Percentiles rank a stretch among this genome's conserved stretches.
These are phyloP conservation scores for Coemansia umbellata DNA, from an alignment of 192 early-diverging fungal species.

Conservation along the genomic window DNA sequence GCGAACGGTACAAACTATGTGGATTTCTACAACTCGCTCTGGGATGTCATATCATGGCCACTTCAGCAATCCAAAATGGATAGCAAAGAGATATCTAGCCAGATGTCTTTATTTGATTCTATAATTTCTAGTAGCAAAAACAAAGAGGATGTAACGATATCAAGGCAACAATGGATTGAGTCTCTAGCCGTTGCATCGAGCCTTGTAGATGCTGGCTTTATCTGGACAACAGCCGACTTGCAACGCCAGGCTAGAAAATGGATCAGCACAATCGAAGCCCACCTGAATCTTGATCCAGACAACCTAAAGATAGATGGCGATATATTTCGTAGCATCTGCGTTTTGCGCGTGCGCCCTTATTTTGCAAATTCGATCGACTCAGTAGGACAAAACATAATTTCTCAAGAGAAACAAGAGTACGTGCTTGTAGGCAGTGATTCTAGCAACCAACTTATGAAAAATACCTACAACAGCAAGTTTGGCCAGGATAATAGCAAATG, in stretches of 20 bases:
- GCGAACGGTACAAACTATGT: constrained; percentile 3
- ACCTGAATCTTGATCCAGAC: neutral
- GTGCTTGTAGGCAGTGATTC: neutral
- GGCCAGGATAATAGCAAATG: constrained; percentile 19
- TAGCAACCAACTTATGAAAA: neutral
- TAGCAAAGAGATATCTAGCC: neutral
- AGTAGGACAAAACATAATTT: neutral
- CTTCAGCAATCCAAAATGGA: neutral
- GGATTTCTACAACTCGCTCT: constrained; percentile 18
- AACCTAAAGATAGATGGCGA: neutral
- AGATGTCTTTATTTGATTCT: neutral
- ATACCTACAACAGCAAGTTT: neutral
- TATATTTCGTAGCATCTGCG: constrained; percentile 11
- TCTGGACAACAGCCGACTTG: constrained; percentile 6
- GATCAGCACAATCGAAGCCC: constrained; percentile 4
- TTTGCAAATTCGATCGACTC: constrained; percentile 10
- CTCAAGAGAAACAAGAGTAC: neutral
- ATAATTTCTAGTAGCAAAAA: neutral
- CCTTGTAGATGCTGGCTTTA: constrained; percentile 10
- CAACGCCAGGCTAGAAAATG: constrained; percentile 6
- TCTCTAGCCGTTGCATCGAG: constrained; percentile 29
- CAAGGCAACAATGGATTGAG: neutral
- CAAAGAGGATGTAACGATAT: neutral
- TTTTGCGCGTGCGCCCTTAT: constrained; percentile 21
- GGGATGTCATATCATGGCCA: constrained; percentile 9